These are phyloP conservation scores for Pythium volutum DNA, from an alignment of 352 stramenopile genomes.

Conservation along the genomic window DNA sequence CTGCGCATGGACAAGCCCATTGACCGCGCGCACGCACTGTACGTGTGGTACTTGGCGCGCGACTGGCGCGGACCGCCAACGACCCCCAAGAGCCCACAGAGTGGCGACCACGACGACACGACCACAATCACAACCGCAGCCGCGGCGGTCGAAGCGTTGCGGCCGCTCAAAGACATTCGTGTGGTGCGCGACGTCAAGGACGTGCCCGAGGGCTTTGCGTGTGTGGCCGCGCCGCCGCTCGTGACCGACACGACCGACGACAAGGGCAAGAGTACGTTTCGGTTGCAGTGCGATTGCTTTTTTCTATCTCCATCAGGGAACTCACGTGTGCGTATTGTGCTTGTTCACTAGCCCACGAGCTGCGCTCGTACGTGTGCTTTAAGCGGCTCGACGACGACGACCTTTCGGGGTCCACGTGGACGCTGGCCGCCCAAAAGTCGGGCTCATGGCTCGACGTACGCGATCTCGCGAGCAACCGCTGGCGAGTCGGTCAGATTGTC, in stretches of 20 bases:
- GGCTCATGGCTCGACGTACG: constrained; percentile 84
- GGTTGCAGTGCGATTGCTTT: not conserved
- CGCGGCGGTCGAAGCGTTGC: constrained; percentile 14
- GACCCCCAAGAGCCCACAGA: constrained; percentile 1
- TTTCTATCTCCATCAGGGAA: not conserved
- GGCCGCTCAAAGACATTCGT: constrained; percentile 79
- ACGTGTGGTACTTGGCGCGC: constrained; percentile 54
- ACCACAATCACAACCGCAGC: not conserved
- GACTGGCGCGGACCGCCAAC: constrained; percentile 11
- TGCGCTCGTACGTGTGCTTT: constrained; percentile 73
- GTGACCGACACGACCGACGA: constrained; percentile 31
- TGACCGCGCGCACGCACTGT: constrained; percentile 55
- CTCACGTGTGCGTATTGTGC: constrained; percentile 6
- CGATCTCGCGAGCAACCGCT: constrained; percentile 72
- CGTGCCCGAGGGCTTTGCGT: constrained; percentile 65
- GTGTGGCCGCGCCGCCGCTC: constrained; percentile 46
- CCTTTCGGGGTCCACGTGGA: constrained; percentile 64
- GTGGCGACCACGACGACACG: constrained; percentile 9
- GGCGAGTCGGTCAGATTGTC: constrained; percentile 75
- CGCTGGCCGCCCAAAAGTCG: constrained; percentile 56
- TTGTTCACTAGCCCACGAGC: constrained; percentile 34
- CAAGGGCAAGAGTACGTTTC: constrained; percentile 32
- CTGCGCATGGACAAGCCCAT: constrained; percentile 72
- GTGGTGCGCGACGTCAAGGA: constrained; percentile 68
- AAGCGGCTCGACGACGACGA: constrained; percentile 64